Conservation (phyloP, 2,329 filamentous ascomycete species). For the Dactylellina haptotyla region DNA sequence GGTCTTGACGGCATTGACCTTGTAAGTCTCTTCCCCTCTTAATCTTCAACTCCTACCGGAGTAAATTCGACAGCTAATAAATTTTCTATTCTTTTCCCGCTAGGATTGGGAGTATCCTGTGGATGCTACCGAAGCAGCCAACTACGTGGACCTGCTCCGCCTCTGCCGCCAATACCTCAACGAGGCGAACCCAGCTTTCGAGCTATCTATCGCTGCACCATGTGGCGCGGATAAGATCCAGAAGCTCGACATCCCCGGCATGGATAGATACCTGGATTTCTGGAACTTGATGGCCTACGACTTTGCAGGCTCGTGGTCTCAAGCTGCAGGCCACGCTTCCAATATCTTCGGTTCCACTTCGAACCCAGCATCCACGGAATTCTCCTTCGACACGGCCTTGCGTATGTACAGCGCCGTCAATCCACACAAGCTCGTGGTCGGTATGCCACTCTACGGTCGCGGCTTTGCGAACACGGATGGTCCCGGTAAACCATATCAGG, state of each 20-base stretch:
- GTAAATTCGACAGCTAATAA: background rate
- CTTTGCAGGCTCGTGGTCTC: constrained; percentile 84
- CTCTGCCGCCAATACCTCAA: constrained; percentile 69
- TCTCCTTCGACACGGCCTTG: constrained; percentile 77
- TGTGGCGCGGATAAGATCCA: constrained; percentile 67
- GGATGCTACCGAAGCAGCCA: constrained; percentile 66
- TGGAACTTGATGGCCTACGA: constrained; percentile 92
- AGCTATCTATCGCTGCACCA: constrained; percentile 66
- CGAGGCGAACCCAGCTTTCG: constrained; percentile 65
- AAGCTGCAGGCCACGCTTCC: constrained; percentile 77
- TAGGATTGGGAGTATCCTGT: constrained; percentile 55
- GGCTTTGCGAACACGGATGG: constrained; percentile 83
- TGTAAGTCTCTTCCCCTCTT: constrained; percentile 14
- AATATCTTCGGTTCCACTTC: constrained; percentile 74
- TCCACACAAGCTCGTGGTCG: constrained; percentile 80
- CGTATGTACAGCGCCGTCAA: constrained; percentile 74
- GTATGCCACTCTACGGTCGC: constrained; percentile 92
- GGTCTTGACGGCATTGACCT: constrained; percentile 80
- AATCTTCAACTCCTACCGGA: background rate
- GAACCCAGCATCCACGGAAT: constrained; percentile 76
- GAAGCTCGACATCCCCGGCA: constrained; percentile 71
- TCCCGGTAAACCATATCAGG: constrained; percentile 74
- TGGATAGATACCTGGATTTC: constrained; percentile 76
- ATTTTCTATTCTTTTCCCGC: too few relatives aligned
- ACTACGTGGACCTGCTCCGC: constrained; percentile 70